These are phyloP conservation scores for Garcia nutans DNA, from an alignment of 345 rosid genomes.

Conservation along the genomic window DNA sequence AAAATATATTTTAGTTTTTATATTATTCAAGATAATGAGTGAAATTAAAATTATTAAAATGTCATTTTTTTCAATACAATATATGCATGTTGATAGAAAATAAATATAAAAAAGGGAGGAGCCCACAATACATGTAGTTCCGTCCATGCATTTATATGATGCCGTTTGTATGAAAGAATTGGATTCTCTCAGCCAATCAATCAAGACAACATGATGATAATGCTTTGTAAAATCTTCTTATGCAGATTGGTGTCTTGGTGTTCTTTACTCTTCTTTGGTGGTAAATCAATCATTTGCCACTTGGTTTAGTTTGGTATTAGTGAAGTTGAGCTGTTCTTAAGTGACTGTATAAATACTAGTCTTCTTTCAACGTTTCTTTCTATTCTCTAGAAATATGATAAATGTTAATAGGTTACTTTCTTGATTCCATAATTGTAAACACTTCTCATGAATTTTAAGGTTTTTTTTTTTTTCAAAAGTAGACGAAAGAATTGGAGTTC, in stretches of 20 bases:
- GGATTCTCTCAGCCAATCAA: slow-evolving; percentile 37
- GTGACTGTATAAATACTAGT: slow-evolving; percentile 21
- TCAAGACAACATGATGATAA: slow-evolving; percentile 50
- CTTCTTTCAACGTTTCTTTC: slow-evolving; percentile 7
- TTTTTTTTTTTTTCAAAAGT: no score
- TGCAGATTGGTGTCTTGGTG: slow-evolving; percentile 56
- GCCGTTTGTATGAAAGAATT: slow-evolving; percentile 35
- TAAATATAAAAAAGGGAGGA: no score
- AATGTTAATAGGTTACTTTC: neutral
- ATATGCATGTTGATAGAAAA: no score
- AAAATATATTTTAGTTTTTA: no score
- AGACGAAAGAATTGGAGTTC: neutral
- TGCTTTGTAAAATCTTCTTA: slow-evolving; percentile 49
- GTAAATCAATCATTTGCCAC: slow-evolving; percentile 28
- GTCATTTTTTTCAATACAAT: no score
- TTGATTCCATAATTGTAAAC: neutral
- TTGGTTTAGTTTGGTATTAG: neutral
- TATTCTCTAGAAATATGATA: slow-evolving; percentile 14
- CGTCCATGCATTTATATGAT: slow-evolving; percentile 46
- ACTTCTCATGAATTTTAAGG: neutral
- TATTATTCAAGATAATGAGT: no score
- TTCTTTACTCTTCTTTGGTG: slow-evolving; percentile 52
- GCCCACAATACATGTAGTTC: no score
- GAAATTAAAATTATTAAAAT: no score
- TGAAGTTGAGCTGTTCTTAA: neutral